phyloP scores from a whole-genome alignment of 2,329 filamentous ascomycete genomes.

The Cladophialophora psammophila region DNA sequence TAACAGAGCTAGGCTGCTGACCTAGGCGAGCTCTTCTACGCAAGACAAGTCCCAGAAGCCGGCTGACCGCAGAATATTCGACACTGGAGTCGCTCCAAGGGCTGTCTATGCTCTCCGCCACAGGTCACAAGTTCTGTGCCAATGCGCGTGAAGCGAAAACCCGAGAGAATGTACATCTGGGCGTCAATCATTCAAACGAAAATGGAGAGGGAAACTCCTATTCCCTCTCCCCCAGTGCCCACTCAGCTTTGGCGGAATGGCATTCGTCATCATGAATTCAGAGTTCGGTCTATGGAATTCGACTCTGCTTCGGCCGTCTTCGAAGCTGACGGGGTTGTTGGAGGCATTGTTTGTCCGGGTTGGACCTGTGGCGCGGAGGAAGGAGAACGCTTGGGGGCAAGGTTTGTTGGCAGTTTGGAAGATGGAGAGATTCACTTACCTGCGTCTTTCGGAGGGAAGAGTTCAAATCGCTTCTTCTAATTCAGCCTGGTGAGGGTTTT shows the following conservation, averaged over 20 bases:
- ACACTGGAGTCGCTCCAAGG: too few species aligned
- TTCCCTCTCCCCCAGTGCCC: conserved; percentile 2
- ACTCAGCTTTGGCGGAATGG: conserved; percentile 30
- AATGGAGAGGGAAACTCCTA: conserved; percentile 30
- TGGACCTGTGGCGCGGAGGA: conserved; percentile 34
- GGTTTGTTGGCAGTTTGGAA: too few species aligned
- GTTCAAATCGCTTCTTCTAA: too few species aligned
- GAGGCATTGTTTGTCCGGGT: conserved; percentile 29
- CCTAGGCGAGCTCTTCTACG: too few species aligned
- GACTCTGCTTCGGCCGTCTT: conserved; percentile 36
- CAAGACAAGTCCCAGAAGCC: too few species aligned
- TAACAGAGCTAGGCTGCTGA: too few species aligned
- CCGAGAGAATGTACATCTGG: conserved; percentile 35
- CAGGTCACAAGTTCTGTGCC: too few species aligned
- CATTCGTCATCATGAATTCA: conserved; percentile 38
- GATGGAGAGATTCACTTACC: too few species aligned
- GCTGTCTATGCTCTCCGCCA: too few species aligned
- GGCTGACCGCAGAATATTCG: too few species aligned
- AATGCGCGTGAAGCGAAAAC: conserved; percentile 4
- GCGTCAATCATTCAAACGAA: conserved; percentile 39
- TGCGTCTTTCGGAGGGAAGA: too few species aligned
- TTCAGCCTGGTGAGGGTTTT: too few species aligned
- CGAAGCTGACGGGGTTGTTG: conserved; percentile 39
- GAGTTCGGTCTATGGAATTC: conserved; percentile 37
- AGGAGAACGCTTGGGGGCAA: conserved; percentile 35